Base-by-base conservation (phyloP, 2,329 filamentous ascomycete genomes). In the Epichloe gansuensis region DNA sequence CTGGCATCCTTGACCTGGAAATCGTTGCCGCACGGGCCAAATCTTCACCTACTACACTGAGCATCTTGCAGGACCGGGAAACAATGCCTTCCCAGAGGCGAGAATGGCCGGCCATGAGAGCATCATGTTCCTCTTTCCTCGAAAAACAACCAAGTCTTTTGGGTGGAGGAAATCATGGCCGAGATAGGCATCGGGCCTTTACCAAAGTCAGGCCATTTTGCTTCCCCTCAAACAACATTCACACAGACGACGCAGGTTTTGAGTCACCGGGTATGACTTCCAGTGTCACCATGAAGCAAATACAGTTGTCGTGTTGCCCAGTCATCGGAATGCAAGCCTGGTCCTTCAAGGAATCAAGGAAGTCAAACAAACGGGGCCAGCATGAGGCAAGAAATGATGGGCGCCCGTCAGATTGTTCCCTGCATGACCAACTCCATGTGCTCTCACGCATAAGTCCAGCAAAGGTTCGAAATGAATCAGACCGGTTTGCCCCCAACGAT, bases 161-260 rank as follows among this genome's bases (percentile, higher is more conserved):
- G 15, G 9, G 41, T 21, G 23, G 17, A n/a, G 4, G 8, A 11
- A 31, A 11, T 31, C 28, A 31, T 31, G 28, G 43, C n/a, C 34
- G 43, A 25, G 35, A 35, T 23, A n/a, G 13, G 47, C 47, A 46
- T 55, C 54, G 54, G 54, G 51, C 48, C 51, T 55, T 53, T 48
- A 41, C 50, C 44, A 53, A 55, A 43, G 48, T 53, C 54, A 53
- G 45, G 48, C 51, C 54, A 53, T 51, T 48, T 31, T 34, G 12
- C 35, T 48, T 51, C 37, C 23, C 21, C 43, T 35, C 48, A 51
- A 53, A 48, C 45, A 42, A 39, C 34, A 46, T 51, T 12, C 17
- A 53, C 44, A 46, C 34, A 53, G 48, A 46, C 34, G 51, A 43
- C 45, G 37, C 44, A 38, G 44, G 25, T 35, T 34, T 50, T 48